Evolutionary conservation across 2,329 filamentous ascomycete species (phyloP), one percentile per base, ranked within the genome.

Genomic region (Colletotrichum sp.): DNA sequence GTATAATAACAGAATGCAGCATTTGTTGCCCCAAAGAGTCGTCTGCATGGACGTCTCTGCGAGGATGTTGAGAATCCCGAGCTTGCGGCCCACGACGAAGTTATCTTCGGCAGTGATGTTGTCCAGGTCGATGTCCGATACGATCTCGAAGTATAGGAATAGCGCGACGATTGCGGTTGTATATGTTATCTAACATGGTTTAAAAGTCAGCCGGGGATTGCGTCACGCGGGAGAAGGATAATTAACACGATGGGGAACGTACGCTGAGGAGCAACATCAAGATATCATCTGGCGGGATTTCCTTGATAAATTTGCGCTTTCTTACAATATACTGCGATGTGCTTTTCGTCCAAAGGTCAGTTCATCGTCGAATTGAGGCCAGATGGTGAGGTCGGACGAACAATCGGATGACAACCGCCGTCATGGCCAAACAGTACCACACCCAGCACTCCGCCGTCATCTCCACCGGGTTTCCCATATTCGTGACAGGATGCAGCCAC

Each of bases 21-120:
- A 71, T 48, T 77, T 77, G 12, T 77, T 77, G 7, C 75, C 75
- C 75, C 72, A 77, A 6, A 77, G 48, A 8, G 75, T 77, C 21
- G 75, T 77, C 28, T 77, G 67, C 12, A 77, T 75, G n/a, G 71
- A 32, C 3, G 75, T 77, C 28, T 77, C 72, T 16, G 55, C 63
- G 1, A 77, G 57, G 18, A 75, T 61, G 30, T 77, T 77, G 14
- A 75, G 7, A 2, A 77, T 71, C 1, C 75, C 75, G 5, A 77
- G 67, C 16, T 60, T 36, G 18, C 67, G 63, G 7, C 71, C 72
- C 16, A 48, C 34, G 5, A 60, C 72, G 13, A 26, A 39, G 13
- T 52, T 32, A 2, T 71, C 30, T 3, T 75, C 32, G 7, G 43
- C 61, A 10, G 75, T 61, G 18, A 75, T n/a, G n/a, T 69, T 59